Evolutionary conservation across 2,329 filamentous ascomycete species (phyloP).

Genomic region (Colletotrichum horii): DNA sequence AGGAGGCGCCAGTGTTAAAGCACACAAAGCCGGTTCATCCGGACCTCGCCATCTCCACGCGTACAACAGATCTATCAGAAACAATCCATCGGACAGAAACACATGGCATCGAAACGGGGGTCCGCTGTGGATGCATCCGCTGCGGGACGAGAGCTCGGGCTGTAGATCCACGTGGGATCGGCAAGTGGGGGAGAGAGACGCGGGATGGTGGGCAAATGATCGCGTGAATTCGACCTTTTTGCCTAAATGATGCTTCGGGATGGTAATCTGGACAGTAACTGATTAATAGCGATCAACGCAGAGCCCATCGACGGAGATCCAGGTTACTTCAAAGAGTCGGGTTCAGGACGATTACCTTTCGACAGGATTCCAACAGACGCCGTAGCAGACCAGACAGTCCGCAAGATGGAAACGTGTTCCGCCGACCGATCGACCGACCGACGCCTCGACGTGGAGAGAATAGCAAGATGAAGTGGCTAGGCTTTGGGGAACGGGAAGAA

Average conservation of each 20-base stretch:
- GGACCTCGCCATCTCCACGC: not conserved
- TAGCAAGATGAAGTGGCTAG: not conserved
- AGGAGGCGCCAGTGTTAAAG: no score
- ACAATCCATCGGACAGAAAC: not conserved
- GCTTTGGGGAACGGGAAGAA: accelerated
- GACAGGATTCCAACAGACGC: not conserved
- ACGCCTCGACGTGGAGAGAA: not conserved
- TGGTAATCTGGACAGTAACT: not conserved
- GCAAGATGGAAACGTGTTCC: not conserved
- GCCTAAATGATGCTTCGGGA: not conserved
- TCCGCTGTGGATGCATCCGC: not conserved
- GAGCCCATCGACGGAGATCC: no score
- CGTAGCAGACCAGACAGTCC: not conserved
- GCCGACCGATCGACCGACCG: not conserved
- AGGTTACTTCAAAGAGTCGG: no score
- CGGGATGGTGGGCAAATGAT: not conserved
- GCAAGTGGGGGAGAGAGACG: not conserved
- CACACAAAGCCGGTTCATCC: not conserved
- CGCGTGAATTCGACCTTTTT: not conserved
- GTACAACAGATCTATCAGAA: not conserved
- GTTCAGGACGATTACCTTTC: not conserved
- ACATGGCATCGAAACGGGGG: not conserved
- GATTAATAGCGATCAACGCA: no score
- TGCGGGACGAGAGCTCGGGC: not conserved
- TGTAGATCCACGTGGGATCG: not conserved